These are phyloP conservation scores for Metschnikowia chrysomelidarum DNA, from an alignment of 805 yeast species.

Conservation along the genomic window DNA sequence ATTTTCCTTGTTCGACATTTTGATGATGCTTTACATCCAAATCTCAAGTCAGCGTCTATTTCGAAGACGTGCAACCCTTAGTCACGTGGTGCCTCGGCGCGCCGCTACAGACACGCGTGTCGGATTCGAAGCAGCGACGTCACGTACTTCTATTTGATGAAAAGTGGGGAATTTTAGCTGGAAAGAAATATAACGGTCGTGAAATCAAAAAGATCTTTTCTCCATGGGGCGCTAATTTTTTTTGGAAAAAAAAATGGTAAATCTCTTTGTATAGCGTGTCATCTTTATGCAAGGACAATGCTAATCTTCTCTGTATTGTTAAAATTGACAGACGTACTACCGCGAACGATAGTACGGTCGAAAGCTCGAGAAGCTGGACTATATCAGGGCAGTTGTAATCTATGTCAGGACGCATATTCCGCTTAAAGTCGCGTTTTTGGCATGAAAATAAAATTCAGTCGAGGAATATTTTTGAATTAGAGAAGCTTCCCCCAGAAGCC, in stretches of 20 bases:
- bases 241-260: conserved; percentile 80
- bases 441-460: too few relatives aligned
- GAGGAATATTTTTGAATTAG: too few relatives aligned
- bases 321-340: conserved; percentile 90
- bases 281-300: conserved; percentile 99
- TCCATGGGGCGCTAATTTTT: too few relatives aligned
- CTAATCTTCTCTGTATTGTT: conserved; percentile 99
- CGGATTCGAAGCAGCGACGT: conserved; percentile 10
- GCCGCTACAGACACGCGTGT: conserved; percentile 2
- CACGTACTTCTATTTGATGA: background rate
- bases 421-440: too few relatives aligned
- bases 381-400: too few relatives aligned
- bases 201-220: background rate
- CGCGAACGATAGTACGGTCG: conserved; percentile 43
- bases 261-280: conserved; percentile 99
- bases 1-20: conserved; percentile 16
- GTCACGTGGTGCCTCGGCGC: conserved; percentile 7
- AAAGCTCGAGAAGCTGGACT: too few relatives aligned
- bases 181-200: too few relatives aligned
- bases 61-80: background rate
- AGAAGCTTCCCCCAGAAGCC: too few relatives aligned
- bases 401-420: too few relatives aligned
- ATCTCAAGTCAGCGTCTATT: too few relatives aligned
- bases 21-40: too few relatives aligned
- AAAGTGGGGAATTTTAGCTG: background rate